Base-by-base conservation (phyloP, 2,329 filamentous ascomycete genomes). In the Trichoderma cornu-damae region DNA sequence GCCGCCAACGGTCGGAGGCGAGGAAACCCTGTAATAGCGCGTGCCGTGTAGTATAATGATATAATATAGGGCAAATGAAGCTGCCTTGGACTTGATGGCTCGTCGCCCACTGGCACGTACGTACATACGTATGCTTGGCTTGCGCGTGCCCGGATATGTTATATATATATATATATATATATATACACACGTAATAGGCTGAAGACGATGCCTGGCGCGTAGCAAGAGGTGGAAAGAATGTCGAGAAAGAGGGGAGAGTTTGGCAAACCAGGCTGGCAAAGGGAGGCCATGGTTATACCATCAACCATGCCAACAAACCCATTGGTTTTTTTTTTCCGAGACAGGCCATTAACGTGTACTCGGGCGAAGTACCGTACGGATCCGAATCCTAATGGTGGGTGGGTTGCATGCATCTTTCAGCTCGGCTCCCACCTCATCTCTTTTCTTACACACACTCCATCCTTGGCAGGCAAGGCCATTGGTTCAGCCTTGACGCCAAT, bases 191-290 rank as follows among this genome's bases (percentile, higher is more conserved):
- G 35, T n/a, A 35, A 35, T 14, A 44, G 40, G 40, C 38, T 54
- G 22, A 20, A 26, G 51, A 46, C 46, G 9, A 30, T 38, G 51
- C n/a, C n/a, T 14, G 51, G 46, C n/a, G 22, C 14, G 34, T 30
- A 24, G 34, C 20, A n/a, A n/a, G 9, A 30, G 9, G 22, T 38
- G 48, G n/a, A 40, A 28, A 8, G 40, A 35, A n/a, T n/a, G n/a
- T n/a, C 18, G 28, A 37, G 30, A 34, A 53, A n/a, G 51, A 54
- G 40, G n/a, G 40, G 24, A 28, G 51, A 54, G 30, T 43, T 51
- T 24, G 26, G 32, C 30, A n/a, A 35, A 26, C 22, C 40, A n/a
- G 40, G 51, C 28, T 35, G 40, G 51, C 38, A 44, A 26, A 35
- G 40, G 40, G 46, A 16, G 37, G 40, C 22, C 40, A 46, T 46